Percentiles rank a stretch among this genome's conserved stretches.
Conservation (phyloP, 768 basidiomycete genomes). For the Rhodotorula graminis region DNA sequence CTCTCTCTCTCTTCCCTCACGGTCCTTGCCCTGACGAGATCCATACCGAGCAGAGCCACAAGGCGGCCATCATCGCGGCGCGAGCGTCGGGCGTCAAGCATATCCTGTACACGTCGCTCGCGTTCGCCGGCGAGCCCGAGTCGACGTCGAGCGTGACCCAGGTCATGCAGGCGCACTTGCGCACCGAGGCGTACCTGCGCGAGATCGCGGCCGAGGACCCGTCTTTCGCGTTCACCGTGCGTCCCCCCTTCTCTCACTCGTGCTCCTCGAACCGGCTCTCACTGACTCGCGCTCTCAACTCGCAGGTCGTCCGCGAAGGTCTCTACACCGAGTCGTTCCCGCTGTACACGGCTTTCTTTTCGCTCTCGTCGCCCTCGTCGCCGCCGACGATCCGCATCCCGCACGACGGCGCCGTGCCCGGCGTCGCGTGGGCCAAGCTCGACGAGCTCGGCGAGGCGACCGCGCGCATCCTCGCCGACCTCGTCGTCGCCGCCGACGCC, state of each 20-base stretch:
- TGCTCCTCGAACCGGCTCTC: background rate
- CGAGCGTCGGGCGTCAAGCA: background rate
- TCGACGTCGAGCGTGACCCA: background rate
- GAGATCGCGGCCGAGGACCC: background rate
- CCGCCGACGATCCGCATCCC: background rate
- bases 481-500: background rate
- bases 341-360: slow-evolving; percentile 7
- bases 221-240: background rate
- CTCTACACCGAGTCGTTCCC: slow-evolving; percentile 1
- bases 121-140: background rate
- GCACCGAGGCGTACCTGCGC: slow-evolving; percentile 1
- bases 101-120: slow-evolving; percentile 1
- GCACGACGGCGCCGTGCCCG: slow-evolving; percentile 5
- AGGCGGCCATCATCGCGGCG: background rate
- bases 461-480: background rate
- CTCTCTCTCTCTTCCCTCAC: too few relatives aligned
- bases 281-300: background rate
- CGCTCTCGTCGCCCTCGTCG: background rate
- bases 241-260: background rate
- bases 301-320: slow-evolving; percentile 6
- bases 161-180: slow-evolving; percentile 3
- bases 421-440: slow-evolving; percentile 8
- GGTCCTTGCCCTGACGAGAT: background rate
- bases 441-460: slow-evolving; percentile 10
- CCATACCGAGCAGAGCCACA: background rate